phyloP scores from a whole-genome alignment of 257 asterid genomes.

The Solanum sitiens region DNA sequence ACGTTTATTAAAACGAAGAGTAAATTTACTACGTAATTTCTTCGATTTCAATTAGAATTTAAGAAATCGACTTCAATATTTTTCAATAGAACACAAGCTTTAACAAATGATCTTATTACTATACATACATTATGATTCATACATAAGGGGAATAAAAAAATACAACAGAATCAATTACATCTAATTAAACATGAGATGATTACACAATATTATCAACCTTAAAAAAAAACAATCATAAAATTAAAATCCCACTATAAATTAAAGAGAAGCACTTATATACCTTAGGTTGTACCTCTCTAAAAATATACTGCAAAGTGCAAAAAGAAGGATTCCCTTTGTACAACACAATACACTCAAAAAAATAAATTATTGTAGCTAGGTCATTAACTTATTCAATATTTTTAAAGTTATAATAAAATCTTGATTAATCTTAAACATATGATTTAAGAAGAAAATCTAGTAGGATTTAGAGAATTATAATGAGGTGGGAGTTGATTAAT shows the following conservation, averaged over 20 bases:
- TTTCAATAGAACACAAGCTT: background rate
- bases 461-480: slow-evolving; percentile 28
- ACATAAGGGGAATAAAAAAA: background rate
- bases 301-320: background rate
- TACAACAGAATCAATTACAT: background rate
- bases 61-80: background rate
- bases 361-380: background rate
- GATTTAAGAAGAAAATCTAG: slow-evolving; percentile 21
- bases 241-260: background rate
- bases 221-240: background rate
- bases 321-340: slow-evolving; percentile 6
- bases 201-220: background rate
- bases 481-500: slow-evolving; percentile 23
- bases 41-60: no score
- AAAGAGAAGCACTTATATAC: slow-evolving; percentile 13
- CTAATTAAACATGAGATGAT: background rate
- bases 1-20: no score
- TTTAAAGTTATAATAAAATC: background rate
- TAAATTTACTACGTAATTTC: background rate
- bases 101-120: background rate
- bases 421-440: background rate
- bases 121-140: background rate
- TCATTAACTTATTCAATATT: background rate
- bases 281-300: slow-evolving; percentile 7
- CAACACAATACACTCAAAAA: background rate